Conservation (phyloP, 2,329 filamentous ascomycete species). For the Colletotrichum zoysiae region DNA sequence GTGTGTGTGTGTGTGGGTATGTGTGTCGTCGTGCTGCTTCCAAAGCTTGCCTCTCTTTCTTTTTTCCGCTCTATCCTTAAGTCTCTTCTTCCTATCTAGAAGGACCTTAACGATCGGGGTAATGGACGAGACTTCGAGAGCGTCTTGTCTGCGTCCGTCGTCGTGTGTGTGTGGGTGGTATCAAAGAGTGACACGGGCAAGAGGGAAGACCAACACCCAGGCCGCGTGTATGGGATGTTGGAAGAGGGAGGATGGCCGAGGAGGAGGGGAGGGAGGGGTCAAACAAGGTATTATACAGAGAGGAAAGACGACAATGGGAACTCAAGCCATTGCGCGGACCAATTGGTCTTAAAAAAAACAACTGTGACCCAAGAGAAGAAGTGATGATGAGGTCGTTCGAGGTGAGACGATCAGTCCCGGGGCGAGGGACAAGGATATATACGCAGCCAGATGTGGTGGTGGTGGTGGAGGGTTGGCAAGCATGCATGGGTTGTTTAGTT, state of each 20-base stretch:
- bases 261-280: conserved; percentile 12
- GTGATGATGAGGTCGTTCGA: conserved; percentile 42
- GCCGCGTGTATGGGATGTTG: conserved; percentile 39
- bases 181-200: conserved; percentile 41
- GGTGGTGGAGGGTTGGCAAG: conserved; percentile 33
- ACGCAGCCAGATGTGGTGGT: conserved; percentile 47
- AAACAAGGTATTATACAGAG: conserved; percentile 49
- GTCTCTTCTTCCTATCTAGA: conserved; percentile 40
- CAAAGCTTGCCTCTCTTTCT: conserved; percentile 29
- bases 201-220: conserved; percentile 40
- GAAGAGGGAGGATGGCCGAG: conserved; percentile 44
- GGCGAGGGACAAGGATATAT: conserved; percentile 63
- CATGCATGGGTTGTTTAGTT: conserved; percentile 32
- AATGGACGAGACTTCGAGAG: conserved; percentile 27
- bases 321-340: conserved; percentile 56
- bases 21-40: conserved; percentile 25
- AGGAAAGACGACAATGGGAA: conserved; percentile 39
- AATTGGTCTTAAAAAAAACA: conserved; percentile 49
- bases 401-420: conserved; percentile 48
- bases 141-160: conserved; percentile 33
- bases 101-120: conserved; percentile 38
- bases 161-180: conserved; percentile 17
- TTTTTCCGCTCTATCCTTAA: conserved; percentile 23
- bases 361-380: conserved; percentile 48
- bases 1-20: background rate